Evolutionary conservation across 257 asterid genomes (phyloP).

Genomic region (Anisodus tanguticus): DNA sequence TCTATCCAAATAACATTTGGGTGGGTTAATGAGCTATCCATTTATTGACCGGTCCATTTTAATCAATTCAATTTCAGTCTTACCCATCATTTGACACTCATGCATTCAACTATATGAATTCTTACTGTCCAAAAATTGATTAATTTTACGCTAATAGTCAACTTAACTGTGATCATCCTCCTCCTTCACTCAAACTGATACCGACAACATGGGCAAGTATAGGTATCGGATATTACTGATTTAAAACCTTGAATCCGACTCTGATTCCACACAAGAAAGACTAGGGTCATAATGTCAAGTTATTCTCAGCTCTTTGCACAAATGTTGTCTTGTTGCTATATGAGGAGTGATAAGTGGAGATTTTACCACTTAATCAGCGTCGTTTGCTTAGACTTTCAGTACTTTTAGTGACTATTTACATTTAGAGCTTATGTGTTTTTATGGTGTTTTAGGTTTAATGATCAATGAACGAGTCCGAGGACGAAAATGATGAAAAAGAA

Average conservation of each 20-base stretch:
- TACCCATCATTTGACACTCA: neutral
- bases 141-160: neutral
- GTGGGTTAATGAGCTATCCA: neutral
- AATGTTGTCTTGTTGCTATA: conserved; percentile 4
- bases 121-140: neutral
- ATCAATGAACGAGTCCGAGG: too few relatives aligned
- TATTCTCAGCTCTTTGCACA: neutral
- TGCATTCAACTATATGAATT: neutral
- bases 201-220: neutral
- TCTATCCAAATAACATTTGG: neutral
- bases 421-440: too few relatives aligned
- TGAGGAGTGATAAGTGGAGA: neutral
- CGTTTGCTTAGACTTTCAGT: too few relatives aligned
- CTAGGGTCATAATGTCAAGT: neutral
- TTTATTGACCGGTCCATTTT: neutral
- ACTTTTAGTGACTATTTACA: too few relatives aligned
- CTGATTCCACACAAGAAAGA: fast-evolving
- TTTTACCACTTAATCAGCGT: too few relatives aligned
- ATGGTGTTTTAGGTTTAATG: too few relatives aligned
- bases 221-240: neutral
- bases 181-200: neutral
- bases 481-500: too few relatives aligned
- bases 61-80: fast-evolving
- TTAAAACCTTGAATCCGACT: neutral
- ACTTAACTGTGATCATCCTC: neutral